A percentile compares a stretch with the other conserved stretches of the same genome.
Evolutionary conservation across 208 protist genomes (phyloP).

Genomic region (Leishmania amazonensis): DNA sequence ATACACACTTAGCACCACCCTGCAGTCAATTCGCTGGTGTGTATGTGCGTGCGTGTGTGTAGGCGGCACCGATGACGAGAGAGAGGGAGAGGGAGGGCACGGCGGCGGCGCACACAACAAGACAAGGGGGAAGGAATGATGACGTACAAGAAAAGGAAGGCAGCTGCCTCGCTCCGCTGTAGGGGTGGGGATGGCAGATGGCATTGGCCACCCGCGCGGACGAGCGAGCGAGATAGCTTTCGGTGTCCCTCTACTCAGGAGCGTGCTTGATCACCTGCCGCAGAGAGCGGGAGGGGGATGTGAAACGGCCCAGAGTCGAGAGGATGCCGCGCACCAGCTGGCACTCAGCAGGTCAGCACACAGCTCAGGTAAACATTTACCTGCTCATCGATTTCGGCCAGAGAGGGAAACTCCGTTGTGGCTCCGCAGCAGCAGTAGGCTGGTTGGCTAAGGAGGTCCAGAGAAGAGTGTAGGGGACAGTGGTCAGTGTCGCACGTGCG

Average conservation of each 20-base stretch:
- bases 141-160: neutral
- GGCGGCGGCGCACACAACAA: neutral
- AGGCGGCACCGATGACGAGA: neutral
- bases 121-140: neutral
- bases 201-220: neutral
- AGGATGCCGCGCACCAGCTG: neutral
- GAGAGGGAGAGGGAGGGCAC: neutral
- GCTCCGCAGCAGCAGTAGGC: neutral
- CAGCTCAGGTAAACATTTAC: neutral
- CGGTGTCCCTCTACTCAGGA: neutral
- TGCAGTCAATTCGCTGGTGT: neutral
- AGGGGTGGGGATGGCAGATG: neutral
- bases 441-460: neutral
- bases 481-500: neutral
- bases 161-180: neutral
- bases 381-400: neutral
- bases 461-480: neutral
- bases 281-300: neutral
- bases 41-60: neutral
- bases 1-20: neutral
- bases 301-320: neutral
- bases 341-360: neutral
- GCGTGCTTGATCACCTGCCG: neutral
- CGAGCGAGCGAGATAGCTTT: neutral
- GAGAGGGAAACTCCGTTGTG: slow-evolving; percentile 5